phyloP scores from a whole-genome alignment of 176 grass and related monocot species.

The Chloris gayana region DNA sequence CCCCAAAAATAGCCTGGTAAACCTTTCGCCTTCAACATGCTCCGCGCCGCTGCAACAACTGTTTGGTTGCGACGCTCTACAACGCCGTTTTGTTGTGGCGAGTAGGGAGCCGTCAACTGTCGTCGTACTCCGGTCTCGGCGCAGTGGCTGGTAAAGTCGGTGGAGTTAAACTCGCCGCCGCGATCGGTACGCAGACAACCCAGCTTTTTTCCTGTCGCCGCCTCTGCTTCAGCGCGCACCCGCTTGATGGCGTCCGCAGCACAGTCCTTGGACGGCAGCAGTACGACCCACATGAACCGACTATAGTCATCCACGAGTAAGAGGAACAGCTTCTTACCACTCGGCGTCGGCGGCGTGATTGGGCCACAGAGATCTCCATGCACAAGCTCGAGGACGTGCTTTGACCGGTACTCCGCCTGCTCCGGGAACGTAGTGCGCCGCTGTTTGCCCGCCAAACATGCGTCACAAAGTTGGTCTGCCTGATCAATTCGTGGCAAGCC shows the following conservation, averaged over 20 bases:
- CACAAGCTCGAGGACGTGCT: neutral
- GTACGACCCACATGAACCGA: neutral
- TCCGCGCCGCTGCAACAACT: neutral
- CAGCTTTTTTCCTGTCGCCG: neutral
- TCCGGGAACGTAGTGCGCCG: too few relatives aligned
- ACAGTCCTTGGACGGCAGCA: neutral
- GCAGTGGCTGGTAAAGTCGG: neutral
- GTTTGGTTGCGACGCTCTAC: too few relatives aligned
- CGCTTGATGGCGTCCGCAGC: neutral
- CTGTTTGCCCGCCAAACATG: neutral
- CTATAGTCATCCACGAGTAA: neutral
- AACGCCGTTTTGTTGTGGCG: neutral
- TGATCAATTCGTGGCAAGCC: neutral
- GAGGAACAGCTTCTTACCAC: neutral
- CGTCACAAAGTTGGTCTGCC: neutral
- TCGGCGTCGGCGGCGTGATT: neutral
- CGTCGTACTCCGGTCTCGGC: accelerated
- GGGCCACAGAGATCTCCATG: neutral
- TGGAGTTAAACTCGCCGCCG: neutral
- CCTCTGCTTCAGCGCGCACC: neutral
- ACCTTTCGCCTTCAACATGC: neutral
- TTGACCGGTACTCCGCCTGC: neutral
- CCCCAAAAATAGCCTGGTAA: neutral
- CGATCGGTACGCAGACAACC: neutral
- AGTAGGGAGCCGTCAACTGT: neutral